Conservation (phyloP, 2,329 filamentous ascomycete species). For the Biscogniauxia marginata region DNA sequence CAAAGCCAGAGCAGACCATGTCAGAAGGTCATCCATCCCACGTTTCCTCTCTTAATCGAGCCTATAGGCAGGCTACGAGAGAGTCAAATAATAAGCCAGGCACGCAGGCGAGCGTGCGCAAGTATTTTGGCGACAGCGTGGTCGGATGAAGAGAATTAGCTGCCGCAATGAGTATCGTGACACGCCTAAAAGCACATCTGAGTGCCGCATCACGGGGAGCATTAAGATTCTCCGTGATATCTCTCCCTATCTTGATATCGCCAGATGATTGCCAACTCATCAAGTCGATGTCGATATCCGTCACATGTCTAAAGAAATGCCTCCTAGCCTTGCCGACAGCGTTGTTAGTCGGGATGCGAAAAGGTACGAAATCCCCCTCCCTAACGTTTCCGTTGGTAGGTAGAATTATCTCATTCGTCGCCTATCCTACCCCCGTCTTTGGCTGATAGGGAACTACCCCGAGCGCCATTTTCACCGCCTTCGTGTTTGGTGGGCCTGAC, state of each 20-base stretch:
- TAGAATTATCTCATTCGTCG: background rate
- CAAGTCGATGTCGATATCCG: slow-evolving; percentile 14
- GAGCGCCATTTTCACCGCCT: slow-evolving; percentile 22
- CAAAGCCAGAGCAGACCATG: slow-evolving; percentile 9
- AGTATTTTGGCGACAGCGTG: slow-evolving; percentile 4
- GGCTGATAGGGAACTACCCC: slow-evolving; percentile 11
- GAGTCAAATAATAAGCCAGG: background rate
- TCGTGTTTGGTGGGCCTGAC: background rate
- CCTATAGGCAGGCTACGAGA: slow-evolving; percentile 8
- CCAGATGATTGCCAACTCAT: slow-evolving; percentile 21
- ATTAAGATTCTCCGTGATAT: background rate
- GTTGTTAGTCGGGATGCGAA: background rate
- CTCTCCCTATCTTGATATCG: slow-evolving; percentile 3
- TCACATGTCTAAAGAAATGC: slow-evolving; percentile 20
- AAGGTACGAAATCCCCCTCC: background rate
- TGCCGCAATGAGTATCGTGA: slow-evolving; percentile 10
- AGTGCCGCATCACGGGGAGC: background rate
- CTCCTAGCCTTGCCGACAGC: background rate
- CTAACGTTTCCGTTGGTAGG: slow-evolving; percentile 11
- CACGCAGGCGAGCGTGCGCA: slow-evolving; percentile 9
- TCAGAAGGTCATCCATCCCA: slow-evolving; percentile 15
- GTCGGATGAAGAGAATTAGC: slow-evolving; percentile 1
- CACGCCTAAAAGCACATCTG: slow-evolving; percentile 14
- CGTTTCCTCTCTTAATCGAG: slow-evolving; percentile 7
- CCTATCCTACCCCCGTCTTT: background rate